Evolutionary conservation across 2,329 filamentous ascomycete species (phyloP).

Genomic region (Fusarium pininemorale): DNA sequence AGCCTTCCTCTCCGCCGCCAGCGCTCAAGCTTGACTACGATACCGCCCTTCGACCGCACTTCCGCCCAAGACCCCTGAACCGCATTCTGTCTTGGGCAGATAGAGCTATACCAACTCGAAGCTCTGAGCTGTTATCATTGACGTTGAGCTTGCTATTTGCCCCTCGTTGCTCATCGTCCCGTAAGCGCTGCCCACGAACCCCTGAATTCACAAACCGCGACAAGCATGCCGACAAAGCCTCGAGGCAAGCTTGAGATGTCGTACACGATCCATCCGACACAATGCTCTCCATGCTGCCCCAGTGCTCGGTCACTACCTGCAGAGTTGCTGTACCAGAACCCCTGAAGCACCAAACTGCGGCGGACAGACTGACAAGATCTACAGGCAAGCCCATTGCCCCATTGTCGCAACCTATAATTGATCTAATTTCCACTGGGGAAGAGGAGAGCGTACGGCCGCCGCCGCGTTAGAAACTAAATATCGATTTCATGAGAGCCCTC

Average conservation of each 20-base stretch:
- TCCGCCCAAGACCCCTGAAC: background rate
- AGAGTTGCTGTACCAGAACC: background rate
- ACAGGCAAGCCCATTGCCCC: background rate
- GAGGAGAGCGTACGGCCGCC: background rate
- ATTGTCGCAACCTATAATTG: background rate
- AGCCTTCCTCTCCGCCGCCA: background rate
- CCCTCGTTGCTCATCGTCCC: background rate
- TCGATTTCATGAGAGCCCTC: background rate
- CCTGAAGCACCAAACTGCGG: background rate
- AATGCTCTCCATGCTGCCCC: background rate
- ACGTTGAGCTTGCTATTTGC: background rate
- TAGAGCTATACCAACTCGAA: background rate
- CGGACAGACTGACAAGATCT: background rate
- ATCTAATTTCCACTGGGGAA: background rate
- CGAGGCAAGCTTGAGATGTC: background rate
- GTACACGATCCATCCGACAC: background rate
- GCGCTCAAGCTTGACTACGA: background rate
- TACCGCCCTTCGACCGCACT: background rate
- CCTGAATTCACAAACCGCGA: background rate
- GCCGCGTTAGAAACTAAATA: too few relatives aligned
- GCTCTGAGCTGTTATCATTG: background rate
- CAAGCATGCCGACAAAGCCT: background rate
- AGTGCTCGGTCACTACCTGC: background rate
- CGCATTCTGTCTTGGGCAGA: too few relatives aligned
- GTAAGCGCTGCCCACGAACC: background rate